Conservation (phyloP, 164 flowering plant genomes). For the Malania oleifera region DNA sequence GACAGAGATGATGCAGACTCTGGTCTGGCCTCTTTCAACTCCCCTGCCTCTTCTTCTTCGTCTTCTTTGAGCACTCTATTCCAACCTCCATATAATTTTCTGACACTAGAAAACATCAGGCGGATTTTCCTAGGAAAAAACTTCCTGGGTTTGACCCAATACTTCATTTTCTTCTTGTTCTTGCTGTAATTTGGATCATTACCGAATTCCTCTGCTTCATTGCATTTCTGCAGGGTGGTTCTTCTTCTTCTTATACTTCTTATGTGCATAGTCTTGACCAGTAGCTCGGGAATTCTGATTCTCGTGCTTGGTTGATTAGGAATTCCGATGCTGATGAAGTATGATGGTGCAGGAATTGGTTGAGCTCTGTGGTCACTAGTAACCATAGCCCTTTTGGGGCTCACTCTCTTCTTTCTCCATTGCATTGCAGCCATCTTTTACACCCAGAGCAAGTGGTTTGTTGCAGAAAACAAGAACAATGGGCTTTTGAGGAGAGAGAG, state of each 20-base stretch:
- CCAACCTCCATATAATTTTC: too few species aligned
- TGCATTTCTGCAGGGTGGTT: too few species aligned
- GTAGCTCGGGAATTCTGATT: constrained; percentile 13
- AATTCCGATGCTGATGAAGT: constrained; percentile 1
- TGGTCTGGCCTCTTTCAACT: too few species aligned
- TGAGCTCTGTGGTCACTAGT: neutral
- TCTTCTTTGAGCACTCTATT: too few species aligned
- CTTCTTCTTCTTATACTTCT: too few species aligned
- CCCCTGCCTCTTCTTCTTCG: too few species aligned
- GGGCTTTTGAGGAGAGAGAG: neutral
- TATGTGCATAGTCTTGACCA: constrained; percentile 15
- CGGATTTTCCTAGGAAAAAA: neutral
- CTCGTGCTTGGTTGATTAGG: constrained; percentile 15
- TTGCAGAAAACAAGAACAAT: too few species aligned
- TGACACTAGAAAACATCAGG: too few species aligned
- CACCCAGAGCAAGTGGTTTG: neutral
- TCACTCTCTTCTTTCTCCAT: neutral
- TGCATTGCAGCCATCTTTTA: constrained; percentile 1
- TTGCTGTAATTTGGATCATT: too few species aligned
- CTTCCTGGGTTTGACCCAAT: neutral
- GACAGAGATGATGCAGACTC: neutral
- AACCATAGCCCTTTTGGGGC: neutral
- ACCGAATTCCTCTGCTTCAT: neutral
- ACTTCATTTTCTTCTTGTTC: constrained; percentile 1
- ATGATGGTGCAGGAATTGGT: neutral